A percentile compares a stretch with the other conserved stretches of the same genome.
phyloP scores from a whole-genome alignment of 768 basidiomycete genomes.

The Suillus ampliporus region DNA sequence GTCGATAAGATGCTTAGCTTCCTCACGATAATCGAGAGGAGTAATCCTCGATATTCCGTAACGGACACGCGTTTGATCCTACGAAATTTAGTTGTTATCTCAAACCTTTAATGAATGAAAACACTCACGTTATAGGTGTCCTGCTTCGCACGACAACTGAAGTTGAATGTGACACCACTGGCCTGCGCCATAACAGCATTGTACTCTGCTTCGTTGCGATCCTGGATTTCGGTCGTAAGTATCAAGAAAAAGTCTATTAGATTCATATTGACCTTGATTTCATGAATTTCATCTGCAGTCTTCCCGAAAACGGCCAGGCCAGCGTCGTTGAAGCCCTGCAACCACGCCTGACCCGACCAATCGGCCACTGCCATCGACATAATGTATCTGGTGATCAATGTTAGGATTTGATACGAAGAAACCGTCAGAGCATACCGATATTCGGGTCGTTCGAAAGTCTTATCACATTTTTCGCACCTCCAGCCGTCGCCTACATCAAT shows the following conservation, averaged over 20 bases:
- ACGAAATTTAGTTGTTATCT: constrained; percentile 10
- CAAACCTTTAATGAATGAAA: neutral
- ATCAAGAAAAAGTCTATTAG: neutral
- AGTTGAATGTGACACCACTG: constrained; percentile 75
- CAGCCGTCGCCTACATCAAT: constrained; percentile 69
- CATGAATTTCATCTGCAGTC: constrained; percentile 77
- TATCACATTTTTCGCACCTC: constrained; percentile 93
- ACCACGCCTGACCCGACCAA: constrained; percentile 87
- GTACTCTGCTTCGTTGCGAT: constrained; percentile 63
- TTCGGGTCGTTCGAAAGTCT: constrained; percentile 69
- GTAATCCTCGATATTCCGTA: constrained; percentile 79
- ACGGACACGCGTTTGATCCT: constrained; percentile 85
- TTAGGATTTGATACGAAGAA: constrained; percentile 3
- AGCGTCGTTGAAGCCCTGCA: constrained; percentile 94
- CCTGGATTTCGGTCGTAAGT: constrained; percentile 42
- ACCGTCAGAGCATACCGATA: constrained; percentile 65
- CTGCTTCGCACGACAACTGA: constrained; percentile 85
- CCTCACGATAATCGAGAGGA: constrained; percentile 72
- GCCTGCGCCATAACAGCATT: constrained; percentile 65
- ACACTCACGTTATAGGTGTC: constrained; percentile 80
- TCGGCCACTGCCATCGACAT: constrained; percentile 90
- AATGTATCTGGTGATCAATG: constrained; percentile 60
- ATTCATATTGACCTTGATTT: constrained; percentile 60
- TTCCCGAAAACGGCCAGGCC: constrained; percentile 78
- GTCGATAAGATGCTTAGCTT: constrained; percentile 62